phyloP scores from a whole-genome alignment of 1,284 basidiomycete genomes.

The Mixia osmundae region DNA sequence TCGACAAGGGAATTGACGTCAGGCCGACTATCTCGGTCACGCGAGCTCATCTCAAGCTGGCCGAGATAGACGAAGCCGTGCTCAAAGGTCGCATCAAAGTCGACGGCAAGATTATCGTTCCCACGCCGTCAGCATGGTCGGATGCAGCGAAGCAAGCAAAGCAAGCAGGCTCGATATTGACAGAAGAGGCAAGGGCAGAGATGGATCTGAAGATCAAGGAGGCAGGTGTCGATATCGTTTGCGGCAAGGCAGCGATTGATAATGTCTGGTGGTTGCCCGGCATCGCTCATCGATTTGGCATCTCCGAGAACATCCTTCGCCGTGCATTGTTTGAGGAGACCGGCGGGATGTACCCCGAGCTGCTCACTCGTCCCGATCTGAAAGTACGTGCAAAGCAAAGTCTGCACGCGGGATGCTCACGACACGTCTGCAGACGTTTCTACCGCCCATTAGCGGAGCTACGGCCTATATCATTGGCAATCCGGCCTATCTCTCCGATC shows the following conservation, averaged over 20 bases:
- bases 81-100: slow-evolving; percentile 42
- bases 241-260: slow-evolving; percentile 43
- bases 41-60: slow-evolving; percentile 56
- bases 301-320: slow-evolving; percentile 61
- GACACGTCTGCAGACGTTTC: no score
- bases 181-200: background rate
- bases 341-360: slow-evolving; percentile 40
- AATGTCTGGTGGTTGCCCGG: slow-evolving; percentile 90
- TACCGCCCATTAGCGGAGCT: no score
- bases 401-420: no score
- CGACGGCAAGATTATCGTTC: slow-evolving; percentile 59
- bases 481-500: slow-evolving; percentile 17
- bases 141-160: background rate
- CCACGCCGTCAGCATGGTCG: slow-evolving; percentile 16
- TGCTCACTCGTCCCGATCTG: slow-evolving; percentile 82
- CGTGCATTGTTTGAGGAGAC: slow-evolving; percentile 75
- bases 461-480: slow-evolving; percentile 74
- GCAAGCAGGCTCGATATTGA: slow-evolving; percentile 1
- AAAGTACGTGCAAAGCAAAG: slow-evolving; percentile 36
- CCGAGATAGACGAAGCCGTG: slow-evolving; percentile 66
- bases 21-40: slow-evolving; percentile 82
- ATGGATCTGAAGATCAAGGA: slow-evolving; percentile 26
- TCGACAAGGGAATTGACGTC: slow-evolving; percentile 35
- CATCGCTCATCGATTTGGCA: slow-evolving; percentile 66
- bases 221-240: slow-evolving; percentile 23